Conservation (phyloP, 768 basidiomycete genomes). For the Leccinum arenicola region DNA sequence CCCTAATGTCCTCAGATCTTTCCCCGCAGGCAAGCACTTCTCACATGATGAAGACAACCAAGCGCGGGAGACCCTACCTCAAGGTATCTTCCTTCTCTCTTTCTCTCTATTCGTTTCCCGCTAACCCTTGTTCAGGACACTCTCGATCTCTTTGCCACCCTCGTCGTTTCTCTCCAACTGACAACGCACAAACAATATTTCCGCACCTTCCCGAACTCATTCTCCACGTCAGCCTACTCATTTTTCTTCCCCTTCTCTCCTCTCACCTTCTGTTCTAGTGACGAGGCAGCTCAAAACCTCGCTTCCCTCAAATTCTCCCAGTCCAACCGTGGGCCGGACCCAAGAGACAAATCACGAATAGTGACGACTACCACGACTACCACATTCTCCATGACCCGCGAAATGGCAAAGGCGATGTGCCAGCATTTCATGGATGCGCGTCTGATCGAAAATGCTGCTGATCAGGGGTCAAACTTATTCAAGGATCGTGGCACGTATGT, state of each 20-base stretch:
- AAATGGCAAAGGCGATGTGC: conserved; percentile 99
- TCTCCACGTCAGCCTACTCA: conserved; percentile 75
- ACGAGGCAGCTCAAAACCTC: conserved; percentile 91
- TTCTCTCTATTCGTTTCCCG: conserved; percentile 7
- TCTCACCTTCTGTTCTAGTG: conserved; percentile 46
- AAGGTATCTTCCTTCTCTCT: conserved; percentile 53
- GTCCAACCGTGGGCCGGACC: conserved; percentile 97
- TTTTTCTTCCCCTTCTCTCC: conserved; percentile 5
- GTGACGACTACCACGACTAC: conserved; percentile 99
- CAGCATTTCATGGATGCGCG: conserved; percentile 99
- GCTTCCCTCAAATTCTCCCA: conserved; percentile 98
- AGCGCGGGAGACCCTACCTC: conserved; percentile 89
- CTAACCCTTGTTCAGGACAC: conserved; percentile 65
- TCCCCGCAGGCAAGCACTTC: conserved; percentile 63
- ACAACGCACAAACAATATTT: conserved; percentile 94
- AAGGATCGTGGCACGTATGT: conserved; percentile 97
- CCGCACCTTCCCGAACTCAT: conserved; percentile 90
- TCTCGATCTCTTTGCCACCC: conserved; percentile 95
- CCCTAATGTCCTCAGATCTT: conserved; percentile 35
- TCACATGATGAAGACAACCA: conserved; percentile 99
- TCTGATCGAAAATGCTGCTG: conserved; percentile 94
- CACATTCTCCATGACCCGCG: conserved; percentile 98
- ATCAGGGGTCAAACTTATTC: conserved; percentile 85
- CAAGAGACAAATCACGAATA: conserved; percentile 95
- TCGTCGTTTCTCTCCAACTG: conserved; percentile 90